Conservation (phyloP, 169 alveolate genomes). For the Miamiensis avidus region DNA sequence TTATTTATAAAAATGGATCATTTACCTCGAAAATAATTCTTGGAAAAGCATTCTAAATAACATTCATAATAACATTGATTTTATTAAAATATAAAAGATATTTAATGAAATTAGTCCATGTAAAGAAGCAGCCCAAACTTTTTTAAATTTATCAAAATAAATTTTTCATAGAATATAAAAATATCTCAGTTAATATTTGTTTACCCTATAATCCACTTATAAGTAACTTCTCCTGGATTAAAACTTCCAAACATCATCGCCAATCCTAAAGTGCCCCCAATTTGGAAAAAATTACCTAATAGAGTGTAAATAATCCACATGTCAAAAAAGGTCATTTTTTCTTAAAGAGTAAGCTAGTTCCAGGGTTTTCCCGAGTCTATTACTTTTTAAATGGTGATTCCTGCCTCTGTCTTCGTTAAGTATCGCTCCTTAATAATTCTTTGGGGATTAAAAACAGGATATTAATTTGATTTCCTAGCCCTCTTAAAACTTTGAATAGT, state of each 20-base stretch:
- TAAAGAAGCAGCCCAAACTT: not conserved
- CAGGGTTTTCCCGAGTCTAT: not conserved
- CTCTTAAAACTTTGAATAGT: no score
- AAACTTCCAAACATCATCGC: no score
- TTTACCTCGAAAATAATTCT: not conserved
- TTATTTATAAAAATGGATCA: no score
- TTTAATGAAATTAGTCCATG: not conserved
- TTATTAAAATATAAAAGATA: no score
- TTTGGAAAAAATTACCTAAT: not conserved
- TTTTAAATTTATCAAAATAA: no score
- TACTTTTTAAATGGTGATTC: not conserved
- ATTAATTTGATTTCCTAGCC: not conserved
- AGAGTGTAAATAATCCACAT: not conserved
- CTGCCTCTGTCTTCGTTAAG: not conserved
- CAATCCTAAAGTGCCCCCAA: not conserved
- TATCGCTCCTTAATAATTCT: not conserved
- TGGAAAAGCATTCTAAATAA: not conserved
- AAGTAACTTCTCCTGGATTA: not conserved
- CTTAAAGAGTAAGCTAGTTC: not conserved
- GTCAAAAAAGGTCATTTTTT: not conserved
- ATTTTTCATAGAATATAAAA: no score
- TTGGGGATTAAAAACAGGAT: not conserved
- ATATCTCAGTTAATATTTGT: not conserved
- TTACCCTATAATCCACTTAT: not conserved
- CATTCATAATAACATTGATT: not conserved